Evolutionary conservation across 139 green algal species (phyloP).

Genomic region (Tetraselmis striata): DNA sequence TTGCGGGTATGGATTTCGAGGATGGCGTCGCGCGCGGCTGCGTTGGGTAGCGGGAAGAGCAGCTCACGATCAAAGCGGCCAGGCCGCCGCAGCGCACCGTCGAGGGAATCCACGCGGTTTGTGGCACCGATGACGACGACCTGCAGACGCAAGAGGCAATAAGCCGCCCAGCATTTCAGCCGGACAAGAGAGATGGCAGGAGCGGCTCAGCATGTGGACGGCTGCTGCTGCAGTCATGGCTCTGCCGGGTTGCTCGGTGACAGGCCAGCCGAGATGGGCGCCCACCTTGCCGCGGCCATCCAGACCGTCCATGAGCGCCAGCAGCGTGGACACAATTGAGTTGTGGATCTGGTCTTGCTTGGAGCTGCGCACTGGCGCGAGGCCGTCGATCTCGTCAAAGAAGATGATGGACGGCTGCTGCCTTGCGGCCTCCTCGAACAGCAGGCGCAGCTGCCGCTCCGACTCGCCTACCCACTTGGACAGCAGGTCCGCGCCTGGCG

Average conservation of each 20-base stretch:
- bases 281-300: constrained; percentile 64
- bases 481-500: constrained; percentile 86
- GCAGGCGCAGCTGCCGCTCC: constrained; percentile 81
- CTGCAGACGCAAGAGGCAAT: no score
- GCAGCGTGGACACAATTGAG: constrained; percentile 89
- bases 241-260: no score
- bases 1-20: constrained; percentile 83
- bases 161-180: no score
- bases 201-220: no score
- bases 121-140: constrained; percentile 72
- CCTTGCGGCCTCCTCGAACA: constrained; percentile 86
- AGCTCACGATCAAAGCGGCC: constrained; percentile 75
- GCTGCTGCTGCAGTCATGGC: no score
- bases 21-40: constrained; percentile 65
- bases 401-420: constrained; percentile 77
- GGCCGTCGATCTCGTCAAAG: constrained; percentile 82
- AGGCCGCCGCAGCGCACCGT: constrained; percentile 60
- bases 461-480: constrained; percentile 95
- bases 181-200: neutral
- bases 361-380: constrained; percentile 70
- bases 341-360: constrained; percentile 97
- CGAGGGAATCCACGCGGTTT: constrained; percentile 72
- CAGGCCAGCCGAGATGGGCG: no score
- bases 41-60: constrained; percentile 61
- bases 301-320: constrained; percentile 94